phyloP scores from a whole-genome alignment of 2,329 filamentous ascomycete genomes.

The Aspergillus eucalypticola region DNA sequence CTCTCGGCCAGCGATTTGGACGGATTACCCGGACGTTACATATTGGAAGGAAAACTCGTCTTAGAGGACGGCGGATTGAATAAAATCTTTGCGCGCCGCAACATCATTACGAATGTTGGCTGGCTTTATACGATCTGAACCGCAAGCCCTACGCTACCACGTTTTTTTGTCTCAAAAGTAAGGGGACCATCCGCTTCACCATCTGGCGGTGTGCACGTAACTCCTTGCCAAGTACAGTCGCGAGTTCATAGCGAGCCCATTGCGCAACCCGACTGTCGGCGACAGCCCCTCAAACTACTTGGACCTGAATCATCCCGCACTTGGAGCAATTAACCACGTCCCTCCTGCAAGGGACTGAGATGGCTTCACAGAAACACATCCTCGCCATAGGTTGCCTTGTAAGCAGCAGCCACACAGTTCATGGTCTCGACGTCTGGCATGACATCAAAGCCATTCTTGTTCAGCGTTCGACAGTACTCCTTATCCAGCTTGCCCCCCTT shows the following conservation, averaged over 20 bases:
- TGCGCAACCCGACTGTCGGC: constrained; percentile 8
- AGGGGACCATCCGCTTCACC: background rate
- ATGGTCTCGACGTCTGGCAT: constrained; percentile 31
- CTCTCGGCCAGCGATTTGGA: constrained; percentile 15
- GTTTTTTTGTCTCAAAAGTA: background rate
- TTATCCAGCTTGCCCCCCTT: constrained; percentile 25
- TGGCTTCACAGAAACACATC: constrained; percentile 9
- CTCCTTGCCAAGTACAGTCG: background rate
- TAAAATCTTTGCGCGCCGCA: constrained; percentile 23
- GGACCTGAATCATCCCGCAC: background rate
- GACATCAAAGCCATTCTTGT: constrained; percentile 31
- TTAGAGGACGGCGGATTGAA: constrained; percentile 23
- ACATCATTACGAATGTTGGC: constrained; percentile 30
- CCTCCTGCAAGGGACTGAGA: background rate
- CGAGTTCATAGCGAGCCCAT: constrained; percentile 27
- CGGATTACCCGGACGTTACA: constrained; percentile 11
- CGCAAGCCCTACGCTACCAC: constrained; percentile 18
- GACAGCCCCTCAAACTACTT: background rate
- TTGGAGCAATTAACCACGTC: background rate
- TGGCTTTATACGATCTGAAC: constrained; percentile 25
- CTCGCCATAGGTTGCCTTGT: constrained; percentile 25
- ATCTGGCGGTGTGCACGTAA: background rate
- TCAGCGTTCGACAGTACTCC: constrained; percentile 30
- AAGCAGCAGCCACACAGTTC: constrained; percentile 28
- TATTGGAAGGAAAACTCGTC: constrained; percentile 22